A percentile compares a stretch with the other conserved stretches of the same genome.
Evolutionary conservation across 306 rosid genomes (phyloP).

Genomic region (Pachyrhizus erosus): DNA sequence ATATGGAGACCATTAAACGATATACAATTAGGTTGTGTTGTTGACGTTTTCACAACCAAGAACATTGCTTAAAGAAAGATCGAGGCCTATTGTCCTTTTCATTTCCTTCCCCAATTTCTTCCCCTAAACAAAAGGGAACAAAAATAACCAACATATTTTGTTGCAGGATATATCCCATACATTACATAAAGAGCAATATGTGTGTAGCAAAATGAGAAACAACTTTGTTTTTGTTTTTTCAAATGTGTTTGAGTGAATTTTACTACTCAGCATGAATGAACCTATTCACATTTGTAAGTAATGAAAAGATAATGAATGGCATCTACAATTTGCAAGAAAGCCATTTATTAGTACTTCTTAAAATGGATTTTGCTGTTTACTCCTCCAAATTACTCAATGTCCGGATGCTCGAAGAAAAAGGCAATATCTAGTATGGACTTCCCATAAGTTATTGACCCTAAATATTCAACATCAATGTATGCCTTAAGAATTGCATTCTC

Average conservation of each 20-base stretch:
- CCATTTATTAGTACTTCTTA: no score
- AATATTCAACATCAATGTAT: no score
- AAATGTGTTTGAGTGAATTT: neutral
- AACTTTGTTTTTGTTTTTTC: neutral
- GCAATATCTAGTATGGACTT: no score
- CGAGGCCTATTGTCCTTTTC: neutral
- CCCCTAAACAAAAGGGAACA: neutral
- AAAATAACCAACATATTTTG: neutral
- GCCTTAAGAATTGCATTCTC: no score
- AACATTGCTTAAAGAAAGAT: constrained; percentile 23
- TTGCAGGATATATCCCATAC: neutral
- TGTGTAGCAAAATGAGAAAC: neutral
- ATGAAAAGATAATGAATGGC: neutral
- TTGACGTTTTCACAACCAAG: constrained; percentile 50
- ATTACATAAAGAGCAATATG: neutral
- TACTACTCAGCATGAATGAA: neutral
- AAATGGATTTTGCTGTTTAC: no score
- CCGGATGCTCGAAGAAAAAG: no score
- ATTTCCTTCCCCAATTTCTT: neutral
- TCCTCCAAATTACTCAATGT: no score
- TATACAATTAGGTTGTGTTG: constrained; percentile 33
- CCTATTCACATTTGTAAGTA: no score
- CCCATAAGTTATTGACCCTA: no score
- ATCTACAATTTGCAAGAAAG: no score
- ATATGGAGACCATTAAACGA: neutral